phyloP scores from a whole-genome alignment of 2,329 filamentous ascomycete species.

The Paecilomyces sp. region DNA sequence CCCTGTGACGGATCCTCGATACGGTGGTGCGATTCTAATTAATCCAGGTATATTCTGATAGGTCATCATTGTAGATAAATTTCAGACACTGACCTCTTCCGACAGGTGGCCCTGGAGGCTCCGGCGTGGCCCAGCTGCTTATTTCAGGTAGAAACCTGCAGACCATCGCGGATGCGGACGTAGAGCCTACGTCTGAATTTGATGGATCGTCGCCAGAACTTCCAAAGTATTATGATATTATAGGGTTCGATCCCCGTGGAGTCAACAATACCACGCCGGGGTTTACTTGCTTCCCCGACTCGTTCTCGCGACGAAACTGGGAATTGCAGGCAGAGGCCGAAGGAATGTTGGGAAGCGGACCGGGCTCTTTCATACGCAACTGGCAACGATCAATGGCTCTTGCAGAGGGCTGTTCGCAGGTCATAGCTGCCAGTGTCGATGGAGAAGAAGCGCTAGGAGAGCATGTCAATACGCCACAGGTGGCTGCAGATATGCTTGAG shows the following conservation, averaged over 20 bases:
- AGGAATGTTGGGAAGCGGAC: conserved; percentile 25
- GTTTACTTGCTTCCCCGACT: conserved; percentile 33
- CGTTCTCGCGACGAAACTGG: conserved; percentile 22
- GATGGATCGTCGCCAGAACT: neutral
- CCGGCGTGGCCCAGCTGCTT: conserved; percentile 30
- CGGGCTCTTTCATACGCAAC: conserved; percentile 19
- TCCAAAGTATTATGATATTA: conserved; percentile 32
- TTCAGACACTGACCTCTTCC: neutral
- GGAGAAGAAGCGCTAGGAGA: conserved; percentile 19
- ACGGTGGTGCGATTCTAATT: conserved; percentile 41
- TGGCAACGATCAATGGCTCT: conserved; percentile 28
- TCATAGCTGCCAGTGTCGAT: conserved; percentile 10
- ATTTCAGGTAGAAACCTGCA: conserved; percentile 27
- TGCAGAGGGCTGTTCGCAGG: conserved; percentile 21
- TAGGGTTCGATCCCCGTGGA: conserved; percentile 39
- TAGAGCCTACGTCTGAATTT: conserved; percentile 7
- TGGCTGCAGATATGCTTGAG: conserved; percentile 29
- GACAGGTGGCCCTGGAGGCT: conserved; percentile 38
- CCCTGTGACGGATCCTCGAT: conserved; percentile 33
- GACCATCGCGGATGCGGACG: conserved; percentile 28
- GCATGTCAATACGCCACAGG: conserved; percentile 27
- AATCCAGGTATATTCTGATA: conserved; percentile 33
- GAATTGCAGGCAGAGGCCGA: conserved; percentile 27
- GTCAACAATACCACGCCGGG: conserved; percentile 35
- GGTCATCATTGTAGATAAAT: neutral